A percentile compares a stretch with the other conserved stretches of the same genome.
Evolutionary conservation across 768 basidiomycete species (phyloP).

Genomic region (Lyophyllum semitale): DNA sequence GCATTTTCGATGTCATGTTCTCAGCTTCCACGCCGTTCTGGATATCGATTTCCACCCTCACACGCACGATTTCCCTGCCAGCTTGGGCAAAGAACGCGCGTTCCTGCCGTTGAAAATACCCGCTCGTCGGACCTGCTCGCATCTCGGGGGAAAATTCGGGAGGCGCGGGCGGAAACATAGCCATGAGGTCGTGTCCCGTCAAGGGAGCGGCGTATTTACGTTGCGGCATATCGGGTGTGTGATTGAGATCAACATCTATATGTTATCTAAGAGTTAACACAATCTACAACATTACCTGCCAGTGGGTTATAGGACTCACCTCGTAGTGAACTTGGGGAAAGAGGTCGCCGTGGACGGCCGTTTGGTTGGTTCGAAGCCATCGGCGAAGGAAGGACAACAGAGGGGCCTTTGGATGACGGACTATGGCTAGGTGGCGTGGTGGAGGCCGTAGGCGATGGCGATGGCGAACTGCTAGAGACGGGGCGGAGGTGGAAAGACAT

Average conservation of each 20-base stretch:
- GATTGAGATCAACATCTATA: slow-evolving; percentile 66
- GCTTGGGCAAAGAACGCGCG: slow-evolving; percentile 81
- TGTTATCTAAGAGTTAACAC: neutral
- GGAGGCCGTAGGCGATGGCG: slow-evolving; percentile 55
- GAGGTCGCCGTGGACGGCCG: slow-evolving; percentile 48
- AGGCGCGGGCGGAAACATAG: slow-evolving; percentile 74
- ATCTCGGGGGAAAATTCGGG: slow-evolving; percentile 59
- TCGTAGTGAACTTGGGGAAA: slow-evolving; percentile 65
- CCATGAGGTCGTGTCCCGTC: slow-evolving; percentile 84
- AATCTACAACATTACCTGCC: neutral
- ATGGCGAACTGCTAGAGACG: slow-evolving; percentile 46
- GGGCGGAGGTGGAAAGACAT: slow-evolving; percentile 58
- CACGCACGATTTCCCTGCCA: slow-evolving; percentile 76
- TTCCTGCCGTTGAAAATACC: slow-evolving; percentile 75
- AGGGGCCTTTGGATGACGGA: slow-evolving; percentile 31
- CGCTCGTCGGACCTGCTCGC: slow-evolving; percentile 66
- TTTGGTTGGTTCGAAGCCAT: slow-evolving; percentile 30
- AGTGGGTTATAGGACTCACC: no score
- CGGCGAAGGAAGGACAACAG: slow-evolving; percentile 27
- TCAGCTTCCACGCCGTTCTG: slow-evolving; percentile 34
- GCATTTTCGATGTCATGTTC: slow-evolving; percentile 21
- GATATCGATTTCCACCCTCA: slow-evolving; percentile 70
- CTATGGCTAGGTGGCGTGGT: slow-evolving; percentile 46
- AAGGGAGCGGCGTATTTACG: slow-evolving; percentile 75
- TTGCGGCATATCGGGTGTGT: slow-evolving; percentile 46